Conservation (phyloP, 2,329 filamentous ascomycete genomes). For the Hypoxylon sp. region DNA sequence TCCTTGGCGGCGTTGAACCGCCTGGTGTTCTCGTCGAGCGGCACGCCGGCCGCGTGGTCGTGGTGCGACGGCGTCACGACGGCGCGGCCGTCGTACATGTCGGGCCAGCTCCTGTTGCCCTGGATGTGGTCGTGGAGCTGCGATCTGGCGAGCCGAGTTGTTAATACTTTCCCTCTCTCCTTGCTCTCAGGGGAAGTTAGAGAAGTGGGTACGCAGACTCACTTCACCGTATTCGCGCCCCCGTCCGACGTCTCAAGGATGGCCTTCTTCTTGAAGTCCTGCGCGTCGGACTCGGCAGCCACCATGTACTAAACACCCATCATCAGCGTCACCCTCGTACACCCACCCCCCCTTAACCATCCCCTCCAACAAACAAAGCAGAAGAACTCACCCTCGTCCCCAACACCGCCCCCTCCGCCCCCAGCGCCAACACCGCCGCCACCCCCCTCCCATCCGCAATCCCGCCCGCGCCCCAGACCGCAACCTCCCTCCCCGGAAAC, state of each 20-base stretch:
- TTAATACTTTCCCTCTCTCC: neutral
- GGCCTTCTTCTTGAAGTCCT: conserved; percentile 43
- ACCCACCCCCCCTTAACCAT: neutral
- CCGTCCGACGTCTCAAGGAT: conserved; percentile 47
- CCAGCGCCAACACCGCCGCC: conserved; percentile 56
- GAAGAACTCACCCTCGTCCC: conserved; percentile 42
- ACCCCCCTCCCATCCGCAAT: conserved; percentile 57
- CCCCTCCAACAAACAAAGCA: neutral
- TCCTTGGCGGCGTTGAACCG: conserved; percentile 38
- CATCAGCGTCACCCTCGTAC: conserved; percentile 7
- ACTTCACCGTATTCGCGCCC: conserved; percentile 48
- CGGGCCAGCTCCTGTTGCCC: conserved; percentile 42
- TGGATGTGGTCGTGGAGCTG: conserved; percentile 45
- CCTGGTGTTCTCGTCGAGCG: conserved; percentile 41
- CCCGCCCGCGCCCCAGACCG: conserved; percentile 58
- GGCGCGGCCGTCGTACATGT: conserved; percentile 44
- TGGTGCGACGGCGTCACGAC: conserved; percentile 40
- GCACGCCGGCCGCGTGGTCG: conserved; percentile 39
- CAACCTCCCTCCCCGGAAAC: conserved; percentile 38
- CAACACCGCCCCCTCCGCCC: conserved; percentile 44
- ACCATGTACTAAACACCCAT: conserved; percentile 45
- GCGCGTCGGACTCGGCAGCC: conserved; percentile 46
- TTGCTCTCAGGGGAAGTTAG: neutral
- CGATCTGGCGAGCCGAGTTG: conserved; percentile 34
- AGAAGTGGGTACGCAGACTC: conserved; percentile 13